These are phyloP conservation scores for Teratosphaeriaceae sp. DNA, from an alignment of 2,329 filamentous ascomycete genomes.

Conservation along the genomic window DNA sequence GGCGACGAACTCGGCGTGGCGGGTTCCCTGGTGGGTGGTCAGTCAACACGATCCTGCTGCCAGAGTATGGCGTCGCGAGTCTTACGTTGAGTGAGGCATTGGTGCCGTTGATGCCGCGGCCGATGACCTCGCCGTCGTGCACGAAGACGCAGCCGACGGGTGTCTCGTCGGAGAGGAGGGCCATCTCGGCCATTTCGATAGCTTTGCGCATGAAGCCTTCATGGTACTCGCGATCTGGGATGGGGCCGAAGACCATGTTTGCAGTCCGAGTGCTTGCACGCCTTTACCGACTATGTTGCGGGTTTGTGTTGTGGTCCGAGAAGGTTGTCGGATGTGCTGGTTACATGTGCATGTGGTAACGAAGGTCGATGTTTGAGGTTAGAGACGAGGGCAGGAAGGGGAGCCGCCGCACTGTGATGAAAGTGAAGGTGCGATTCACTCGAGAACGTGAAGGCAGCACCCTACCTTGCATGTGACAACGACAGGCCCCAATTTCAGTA, in stretches of 20 bases:
- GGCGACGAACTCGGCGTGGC: constrained; percentile 93
- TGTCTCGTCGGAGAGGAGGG: constrained; percentile 80
- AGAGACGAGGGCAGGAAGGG: too few species aligned
- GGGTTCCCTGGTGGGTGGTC: constrained; percentile 71
- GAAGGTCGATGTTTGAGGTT: too few species aligned
- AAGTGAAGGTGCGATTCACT: too few species aligned
- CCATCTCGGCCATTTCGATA: constrained; percentile 80
- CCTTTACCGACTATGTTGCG: too few species aligned
- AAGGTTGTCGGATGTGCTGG: too few species aligned
- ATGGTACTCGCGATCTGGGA: constrained; percentile 43
- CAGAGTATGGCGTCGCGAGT: too few species aligned
- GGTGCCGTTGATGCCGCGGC: constrained; percentile 92
- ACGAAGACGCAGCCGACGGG: constrained; percentile 96
- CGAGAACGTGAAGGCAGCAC: background rate
- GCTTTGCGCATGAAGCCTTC: constrained; percentile 75
- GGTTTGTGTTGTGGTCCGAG: background rate
- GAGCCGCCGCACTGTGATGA: too few species aligned
- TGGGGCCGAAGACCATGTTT: constrained; percentile 25
- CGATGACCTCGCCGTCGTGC: constrained; percentile 69
- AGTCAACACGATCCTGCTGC: too few species aligned
- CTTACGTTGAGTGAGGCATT: constrained; percentile 69
- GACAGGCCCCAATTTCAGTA: too few species aligned
- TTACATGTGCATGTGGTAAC: too few species aligned
- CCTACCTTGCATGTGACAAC: background rate
- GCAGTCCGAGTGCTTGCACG: background rate